Base-by-base conservation (phyloP, 768 basidiomycete genomes). In the Boletellus sp. region DNA sequence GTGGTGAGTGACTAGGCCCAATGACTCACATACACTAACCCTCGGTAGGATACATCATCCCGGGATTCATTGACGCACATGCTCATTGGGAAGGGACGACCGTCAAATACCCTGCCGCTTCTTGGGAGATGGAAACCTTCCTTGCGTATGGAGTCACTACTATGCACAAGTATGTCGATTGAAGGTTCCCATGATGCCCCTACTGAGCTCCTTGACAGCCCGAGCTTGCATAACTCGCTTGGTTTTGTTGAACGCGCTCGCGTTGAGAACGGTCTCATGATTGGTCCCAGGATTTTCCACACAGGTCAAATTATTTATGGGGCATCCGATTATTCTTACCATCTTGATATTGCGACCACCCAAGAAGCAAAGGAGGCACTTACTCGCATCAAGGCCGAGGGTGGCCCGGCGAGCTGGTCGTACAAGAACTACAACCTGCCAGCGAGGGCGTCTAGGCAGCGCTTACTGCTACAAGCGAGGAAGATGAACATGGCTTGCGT, bases 351-450 rank as follows among this genome's bases (percentile, higher is more conserved):
- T 51, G 78, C 75, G 16, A 80, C 78, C 45, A 70, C 77, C 53
- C 74, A 69, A 4, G 85, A 88, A 62, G 87, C 87, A 3, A 66
- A 72, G 51, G 81, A 84, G 46, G 84, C 85, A 3, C 73, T 89
- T 34, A 67, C 76, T 9, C 78, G 87, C 50, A 80, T 88, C 60
- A 86, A 85, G 54, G 83, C 72, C 4, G 86, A 89, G 62, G 86
- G 84, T 28, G 87, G 87, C 4, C 76, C 80, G 12, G 77, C 79
- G 1, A 80, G 77, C 53, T 84, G 83, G 56, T 87, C 85, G 8
- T 88, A 89, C 63, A 89, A 89, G 69, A 89, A 87, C 55, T 88
- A 89, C 56, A 84, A 85, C 52, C 59, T 85, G 16, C 85, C 87
- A 16, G 78, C 78, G 20, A 75, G 83, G 16, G 84, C 85, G 24